Evolutionary conservation across 305 asterid species (phyloP), one percentile per base, ranked within the genome.

Genomic region (Fraxinus paxiana): DNA sequence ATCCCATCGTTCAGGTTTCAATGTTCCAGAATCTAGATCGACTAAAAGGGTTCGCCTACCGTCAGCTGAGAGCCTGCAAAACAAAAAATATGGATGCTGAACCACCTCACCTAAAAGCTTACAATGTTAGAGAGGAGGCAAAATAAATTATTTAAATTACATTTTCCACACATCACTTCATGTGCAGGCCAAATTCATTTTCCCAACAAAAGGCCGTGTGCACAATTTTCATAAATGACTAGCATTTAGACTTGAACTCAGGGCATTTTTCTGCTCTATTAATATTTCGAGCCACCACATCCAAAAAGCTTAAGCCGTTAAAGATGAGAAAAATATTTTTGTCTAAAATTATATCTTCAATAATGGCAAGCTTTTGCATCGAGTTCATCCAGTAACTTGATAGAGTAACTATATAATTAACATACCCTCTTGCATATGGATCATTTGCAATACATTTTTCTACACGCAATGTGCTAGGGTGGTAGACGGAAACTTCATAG

Each of bases 351-450:
- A 61, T 61, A 61, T 61, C 71, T 20, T 61, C 71, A 61, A 61
- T 2, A 61, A 6, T 20, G 31, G n/a, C 31, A 59, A 59, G 31
- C 20, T 61, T 61, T 61, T 71, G 65, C 76, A 12, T 41, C 75
- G 34, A 61, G 26, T 82, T 69, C 46, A 59, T 54, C 38, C 56
- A 20, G 26, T 28, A 76, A 48, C 65, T 17, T 54, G 24, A 5
- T 46, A 75, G 17, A 31, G 34, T 43, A 85, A 81, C 75, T 38
- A 83, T 65, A 79, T 59, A 84, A 82, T 30, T 37, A 85, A 65
- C 81, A 56, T 88, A 96, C 99, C 98, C 98, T 87, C 97, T 93
- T 51, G 98, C 97, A 89, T 94, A 94, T 77, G 99, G 99, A 86
- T 94, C 98, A 87, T 90, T 94, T 75, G 95, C 93, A 37, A 89